Evolutionary conservation across 2,329 filamentous ascomycete genomes (phyloP).

Genomic region (Cladophialophora bantiana): DNA sequence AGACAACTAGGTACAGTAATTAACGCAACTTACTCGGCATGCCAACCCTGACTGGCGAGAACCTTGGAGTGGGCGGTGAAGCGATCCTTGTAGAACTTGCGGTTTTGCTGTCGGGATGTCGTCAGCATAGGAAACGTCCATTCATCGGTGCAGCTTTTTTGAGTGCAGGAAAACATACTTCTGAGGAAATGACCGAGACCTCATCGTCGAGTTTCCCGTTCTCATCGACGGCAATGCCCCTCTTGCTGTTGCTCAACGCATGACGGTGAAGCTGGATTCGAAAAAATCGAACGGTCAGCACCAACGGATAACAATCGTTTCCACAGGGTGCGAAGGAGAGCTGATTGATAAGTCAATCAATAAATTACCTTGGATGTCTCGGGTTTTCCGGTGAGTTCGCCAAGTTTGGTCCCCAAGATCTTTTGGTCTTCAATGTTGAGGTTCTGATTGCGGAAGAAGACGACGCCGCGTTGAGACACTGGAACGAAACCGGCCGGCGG

Average conservation of each 20-base stretch:
- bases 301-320: no score
- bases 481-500: not conserved
- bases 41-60: conserved; percentile 51
- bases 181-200: conserved; percentile 58
- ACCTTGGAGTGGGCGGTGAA: conserved; percentile 42
- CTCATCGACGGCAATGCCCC: conserved; percentile 54
- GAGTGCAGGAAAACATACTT: conserved; percentile 31
- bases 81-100: conserved; percentile 49
- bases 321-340: no score
- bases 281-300: no score
- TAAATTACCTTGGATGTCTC: conserved; percentile 47
- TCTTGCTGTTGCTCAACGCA: conserved; percentile 57
- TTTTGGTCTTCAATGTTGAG: conserved; percentile 61
- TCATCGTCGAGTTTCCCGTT: conserved; percentile 57
- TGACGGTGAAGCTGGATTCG: conserved; percentile 50
- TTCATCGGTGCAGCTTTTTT: not conserved
- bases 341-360: no score
- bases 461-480: conserved; percentile 62
- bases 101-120: conserved; percentile 28
- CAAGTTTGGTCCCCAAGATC: conserved; percentile 58
- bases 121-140: not conserved
- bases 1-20: conserved; percentile 41
- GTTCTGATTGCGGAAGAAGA: conserved; percentile 62
- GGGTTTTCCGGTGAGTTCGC: conserved; percentile 57
- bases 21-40: conserved; percentile 52